A percentile compares a stretch with the other conserved stretches of the same genome.
These are phyloP conservation scores for Sideroxylon spinosum DNA, from an alignment of 179 eudicot species.

Conservation along the genomic window DNA sequence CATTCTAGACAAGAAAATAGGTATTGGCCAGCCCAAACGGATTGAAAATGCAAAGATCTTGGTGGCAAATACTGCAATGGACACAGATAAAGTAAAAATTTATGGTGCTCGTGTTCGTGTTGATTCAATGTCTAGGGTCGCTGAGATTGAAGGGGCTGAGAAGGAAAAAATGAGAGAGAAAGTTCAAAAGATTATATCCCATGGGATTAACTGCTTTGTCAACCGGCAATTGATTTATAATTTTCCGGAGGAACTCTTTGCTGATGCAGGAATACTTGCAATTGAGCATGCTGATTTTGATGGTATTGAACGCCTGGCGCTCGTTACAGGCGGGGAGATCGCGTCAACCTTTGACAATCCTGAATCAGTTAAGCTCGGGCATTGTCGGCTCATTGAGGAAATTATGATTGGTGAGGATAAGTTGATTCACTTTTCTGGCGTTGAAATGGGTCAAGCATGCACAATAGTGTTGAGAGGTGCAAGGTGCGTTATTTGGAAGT, in stretches of 20 bases:
- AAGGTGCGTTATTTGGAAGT: slow-evolving; percentile 40
- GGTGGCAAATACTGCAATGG: slow-evolving; percentile 99
- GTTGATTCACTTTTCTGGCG: slow-evolving; percentile 94
- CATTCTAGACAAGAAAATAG: slow-evolving; percentile 94
- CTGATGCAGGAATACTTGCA: slow-evolving; percentile 98
- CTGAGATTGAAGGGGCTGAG: slow-evolving; percentile 93
- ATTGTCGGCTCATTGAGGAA: slow-evolving; percentile 93
- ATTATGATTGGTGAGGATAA: slow-evolving; percentile 98
- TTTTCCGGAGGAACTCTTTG: slow-evolving; percentile 96
- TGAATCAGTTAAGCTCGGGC: slow-evolving; percentile 92
- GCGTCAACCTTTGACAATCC: slow-evolving; percentile 99
- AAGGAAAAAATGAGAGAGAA: slow-evolving; percentile 97
- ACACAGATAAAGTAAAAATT: slow-evolving; percentile 95
- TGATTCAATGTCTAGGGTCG: slow-evolving; percentile 97
- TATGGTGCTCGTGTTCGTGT: slow-evolving; percentile 99
- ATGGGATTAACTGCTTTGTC: slow-evolving; percentile 92
- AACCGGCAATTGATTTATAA: slow-evolving; percentile 92
- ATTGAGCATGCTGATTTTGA: slow-evolving; percentile 99
- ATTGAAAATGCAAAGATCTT: slow-evolving; percentile 94
- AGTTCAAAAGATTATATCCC: slow-evolving; percentile 85
- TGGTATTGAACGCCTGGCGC: slow-evolving; percentile 92
- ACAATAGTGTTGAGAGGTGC: slow-evolving; percentile 98
- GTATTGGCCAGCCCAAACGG: slow-evolving; percentile 94
- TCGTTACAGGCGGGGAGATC: slow-evolving; percentile 97
- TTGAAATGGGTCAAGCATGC: slow-evolving; percentile 97